Evolutionary conservation across 129 eudicot genomes (phyloP).

Genomic region (Pittosporum tobira): DNA sequence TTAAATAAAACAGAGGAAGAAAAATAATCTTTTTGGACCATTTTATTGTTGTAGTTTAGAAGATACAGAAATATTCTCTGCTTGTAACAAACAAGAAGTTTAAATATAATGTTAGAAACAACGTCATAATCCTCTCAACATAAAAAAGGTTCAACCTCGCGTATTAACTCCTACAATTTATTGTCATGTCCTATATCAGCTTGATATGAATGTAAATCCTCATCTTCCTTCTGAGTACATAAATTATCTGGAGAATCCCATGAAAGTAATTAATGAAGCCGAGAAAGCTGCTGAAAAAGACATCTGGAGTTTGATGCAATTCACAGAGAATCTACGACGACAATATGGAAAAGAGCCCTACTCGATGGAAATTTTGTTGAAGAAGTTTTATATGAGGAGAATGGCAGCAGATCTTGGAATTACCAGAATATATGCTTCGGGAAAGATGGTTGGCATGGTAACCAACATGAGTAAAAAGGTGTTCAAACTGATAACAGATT

Average conservation of each 20-base stretch:
- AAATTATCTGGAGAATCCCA: slow-evolving; percentile 83
- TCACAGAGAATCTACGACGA: slow-evolving; percentile 68
- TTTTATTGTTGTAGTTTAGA: background rate
- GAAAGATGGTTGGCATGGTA: slow-evolving; percentile 71
- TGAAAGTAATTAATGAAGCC: slow-evolving; percentile 66
- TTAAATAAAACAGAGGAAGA: slow-evolving; percentile 4
- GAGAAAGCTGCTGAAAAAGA: slow-evolving; percentile 77
- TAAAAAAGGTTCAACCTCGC: background rate
- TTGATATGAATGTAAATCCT: slow-evolving; percentile 77
- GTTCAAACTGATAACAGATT: slow-evolving; percentile 67
- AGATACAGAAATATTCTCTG: no score
- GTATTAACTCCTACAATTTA: slow-evolving; percentile 1
- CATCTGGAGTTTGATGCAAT: slow-evolving; percentile 66
- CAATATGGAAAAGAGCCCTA: slow-evolving; percentile 92
- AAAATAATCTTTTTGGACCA: slow-evolving; percentile 8
- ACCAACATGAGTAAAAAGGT: slow-evolving; percentile 69
- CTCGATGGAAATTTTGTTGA: slow-evolving; percentile 80
- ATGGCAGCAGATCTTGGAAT: slow-evolving; percentile 97
- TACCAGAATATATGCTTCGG: slow-evolving; percentile 63
- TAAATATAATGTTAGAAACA: background rate
- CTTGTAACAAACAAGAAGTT: background rate
- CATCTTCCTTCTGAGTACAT: slow-evolving; percentile 93
- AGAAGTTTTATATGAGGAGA: slow-evolving; percentile 83
- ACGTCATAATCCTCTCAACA: background rate
- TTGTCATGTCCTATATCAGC: slow-evolving; percentile 32